Evolutionary conservation across 2,329 filamentous ascomycete genomes (phyloP), one percentile per base, ranked within the genome.

Genomic region (Fusarium ambrosium): DNA sequence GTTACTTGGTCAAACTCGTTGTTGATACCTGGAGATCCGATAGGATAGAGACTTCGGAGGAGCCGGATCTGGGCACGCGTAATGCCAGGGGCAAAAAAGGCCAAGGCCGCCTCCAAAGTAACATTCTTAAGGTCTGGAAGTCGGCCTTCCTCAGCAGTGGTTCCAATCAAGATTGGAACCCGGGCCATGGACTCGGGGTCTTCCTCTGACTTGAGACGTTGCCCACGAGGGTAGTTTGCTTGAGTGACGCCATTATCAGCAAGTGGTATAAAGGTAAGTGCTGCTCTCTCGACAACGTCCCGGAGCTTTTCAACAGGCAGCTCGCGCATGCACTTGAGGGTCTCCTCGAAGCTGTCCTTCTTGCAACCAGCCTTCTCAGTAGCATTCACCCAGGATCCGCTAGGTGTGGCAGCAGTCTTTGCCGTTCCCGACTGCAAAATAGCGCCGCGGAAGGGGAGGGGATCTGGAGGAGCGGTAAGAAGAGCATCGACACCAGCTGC

Each of bases 401-500:
- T 68, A 0, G 65, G 43, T 0, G 59, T 59, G 2, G 55, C 24
- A 2, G 70, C 58, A 9, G 68, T 64, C 4, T 67, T 64, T 3
- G 68, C 69, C 11, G 74, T 73, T 1, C 77, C 72, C 0, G 80
- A 81, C 20, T 80, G 68, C 18, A 81, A 55, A 32, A 79, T 81
- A n/a, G 79, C 78, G 1, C 70, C 79, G 2, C 71, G 70, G 34
- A 81, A 81, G 8, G 80, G 80, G 2, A 80, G 36, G 4, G 80
- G 80, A 0, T 74, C 48, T 0, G 80, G 79, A 0, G 81, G 81
- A 39, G 73, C 64, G 0, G 76, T 77, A 11, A 81, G 34, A 1
- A 81, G 77, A 6, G 63, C 62, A n/a, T 80, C 77, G 0, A 91
- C 89, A 0, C 89, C 91, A 41, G 90, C 92, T 86, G 5, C 87